Evolutionary conservation across 495 filamentous ascomycete species (phyloP).

Genomic region (Tuber borchii): DNA sequence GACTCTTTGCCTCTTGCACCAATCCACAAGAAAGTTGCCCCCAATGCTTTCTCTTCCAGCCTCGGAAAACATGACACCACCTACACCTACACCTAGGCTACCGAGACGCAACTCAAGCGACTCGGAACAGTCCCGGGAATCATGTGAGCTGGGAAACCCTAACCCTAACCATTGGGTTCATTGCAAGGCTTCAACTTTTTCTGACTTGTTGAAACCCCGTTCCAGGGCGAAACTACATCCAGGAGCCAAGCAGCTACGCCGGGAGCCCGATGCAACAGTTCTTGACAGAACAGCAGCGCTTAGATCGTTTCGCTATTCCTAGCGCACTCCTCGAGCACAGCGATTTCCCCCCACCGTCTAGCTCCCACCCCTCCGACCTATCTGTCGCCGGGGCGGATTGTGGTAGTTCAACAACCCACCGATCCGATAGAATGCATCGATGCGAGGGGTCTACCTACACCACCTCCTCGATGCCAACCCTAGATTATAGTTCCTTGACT

Average conservation of each 20-base stretch:
- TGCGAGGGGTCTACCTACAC: not conserved
- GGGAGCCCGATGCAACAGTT: not conserved
- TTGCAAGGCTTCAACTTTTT: not conserved
- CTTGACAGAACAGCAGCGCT: not conserved
- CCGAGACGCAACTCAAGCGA: not conserved
- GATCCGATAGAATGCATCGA: not conserved
- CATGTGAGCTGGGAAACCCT: conserved; percentile 1
- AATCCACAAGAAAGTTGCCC: not conserved
- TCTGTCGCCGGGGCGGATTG: not conserved
- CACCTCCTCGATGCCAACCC: conserved; percentile 12
- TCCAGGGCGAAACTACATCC: not conserved
- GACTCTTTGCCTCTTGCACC: not conserved
- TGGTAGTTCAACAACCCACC: not conserved
- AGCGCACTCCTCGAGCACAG: not conserved
- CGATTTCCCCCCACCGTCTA: not conserved
- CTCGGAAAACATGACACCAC: not conserved
- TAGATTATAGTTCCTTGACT: conserved; percentile 6
- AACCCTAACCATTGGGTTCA: not conserved
- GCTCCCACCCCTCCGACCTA: not conserved
- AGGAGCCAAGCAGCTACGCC: not conserved
- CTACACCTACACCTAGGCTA: not conserved
- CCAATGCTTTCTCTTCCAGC: not conserved
- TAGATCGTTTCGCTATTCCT: not conserved
- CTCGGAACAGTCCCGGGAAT: not conserved
- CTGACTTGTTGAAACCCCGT: not conserved